phyloP scores from a whole-genome alignment of 179 eudicot species.

The Spinacia oleracea region DNA sequence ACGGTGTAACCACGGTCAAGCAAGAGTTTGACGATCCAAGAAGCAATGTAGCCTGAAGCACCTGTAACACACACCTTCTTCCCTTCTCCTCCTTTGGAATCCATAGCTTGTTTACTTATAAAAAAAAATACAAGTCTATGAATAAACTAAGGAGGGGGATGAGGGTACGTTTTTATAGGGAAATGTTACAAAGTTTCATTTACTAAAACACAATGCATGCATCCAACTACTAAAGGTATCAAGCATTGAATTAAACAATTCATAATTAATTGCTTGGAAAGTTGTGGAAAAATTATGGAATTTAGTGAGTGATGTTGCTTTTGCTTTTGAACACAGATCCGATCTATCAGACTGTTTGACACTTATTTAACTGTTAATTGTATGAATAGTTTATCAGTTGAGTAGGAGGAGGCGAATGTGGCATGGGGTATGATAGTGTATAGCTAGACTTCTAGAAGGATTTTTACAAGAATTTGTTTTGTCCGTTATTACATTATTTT shows the following conservation, averaged over 20 bases:
- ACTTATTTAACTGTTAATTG: too few species aligned
- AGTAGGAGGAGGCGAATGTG: too few species aligned
- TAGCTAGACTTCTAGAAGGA: too few species aligned
- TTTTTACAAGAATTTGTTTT: too few species aligned
- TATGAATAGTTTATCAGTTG: too few species aligned
- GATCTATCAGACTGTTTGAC: too few species aligned
- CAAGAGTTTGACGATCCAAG: conserved; percentile 36
- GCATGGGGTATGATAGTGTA: too few species aligned
- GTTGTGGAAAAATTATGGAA: background rate
- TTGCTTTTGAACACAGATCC: too few species aligned
- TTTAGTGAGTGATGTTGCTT: too few species aligned
- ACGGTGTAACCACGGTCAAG: conserved; percentile 36
- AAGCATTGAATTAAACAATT: background rate
- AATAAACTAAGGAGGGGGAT: background rate
- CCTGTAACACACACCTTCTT: conserved; percentile 41
- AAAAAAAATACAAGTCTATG: background rate
- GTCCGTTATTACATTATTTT: background rate
- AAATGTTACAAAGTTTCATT: background rate
- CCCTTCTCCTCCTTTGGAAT: conserved; percentile 13
- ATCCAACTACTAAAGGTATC: background rate
- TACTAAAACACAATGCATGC: background rate
- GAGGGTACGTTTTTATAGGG: background rate
- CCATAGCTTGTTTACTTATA: background rate
- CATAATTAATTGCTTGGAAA: background rate
- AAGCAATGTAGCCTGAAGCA: conserved; percentile 38